Percentiles rank a stretch among this genome's conserved stretches.
Conservation (phyloP, 1,284 basidiomycete genomes). For the Cystobasidium slooffiae region DNA sequence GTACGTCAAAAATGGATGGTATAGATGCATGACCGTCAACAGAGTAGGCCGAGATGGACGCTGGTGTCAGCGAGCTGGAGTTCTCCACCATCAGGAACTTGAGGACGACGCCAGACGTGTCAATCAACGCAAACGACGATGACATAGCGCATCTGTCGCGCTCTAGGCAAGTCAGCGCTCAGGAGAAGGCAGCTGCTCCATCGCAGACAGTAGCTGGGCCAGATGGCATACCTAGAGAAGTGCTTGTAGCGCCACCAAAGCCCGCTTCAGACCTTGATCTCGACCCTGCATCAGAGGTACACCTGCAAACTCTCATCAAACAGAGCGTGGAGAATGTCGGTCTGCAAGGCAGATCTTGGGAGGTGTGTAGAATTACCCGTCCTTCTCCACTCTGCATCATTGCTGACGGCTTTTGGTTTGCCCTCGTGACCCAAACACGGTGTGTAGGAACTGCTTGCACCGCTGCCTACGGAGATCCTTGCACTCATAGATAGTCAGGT, state of each 20-base stretch:
- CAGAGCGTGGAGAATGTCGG: slow-evolving; percentile 28
- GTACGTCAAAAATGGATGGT: too few relatives aligned
- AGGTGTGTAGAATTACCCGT: slow-evolving; percentile 1
- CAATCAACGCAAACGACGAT: background rate
- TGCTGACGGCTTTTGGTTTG: background rate
- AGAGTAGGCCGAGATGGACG: background rate
- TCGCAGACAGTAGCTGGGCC: background rate
- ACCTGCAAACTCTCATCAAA: slow-evolving; percentile 23
- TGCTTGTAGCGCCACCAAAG: slow-evolving; percentile 13
- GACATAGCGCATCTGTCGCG: background rate
- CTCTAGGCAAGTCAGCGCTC: background rate
- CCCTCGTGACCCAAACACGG: background rate
- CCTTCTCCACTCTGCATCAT: background rate
- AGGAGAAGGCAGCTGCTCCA: background rate
- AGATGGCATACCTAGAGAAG: slow-evolving; percentile 17
- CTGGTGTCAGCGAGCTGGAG: slow-evolving; percentile 20
- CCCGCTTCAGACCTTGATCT: slow-evolving; percentile 3
- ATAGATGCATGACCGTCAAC: too few relatives aligned
- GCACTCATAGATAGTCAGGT: background rate
- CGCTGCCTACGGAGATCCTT: slow-evolving; percentile 14
- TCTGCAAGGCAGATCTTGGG: slow-evolving; percentile 24
- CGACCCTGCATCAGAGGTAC: background rate
- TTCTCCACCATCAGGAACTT: slow-evolving; percentile 10
- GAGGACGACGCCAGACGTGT: background rate
- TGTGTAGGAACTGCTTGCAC: slow-evolving; percentile 7